These are phyloP conservation scores for Lizonia empirigonia DNA, from an alignment of 2,329 filamentous ascomycete genomes.

Conservation along the genomic window DNA sequence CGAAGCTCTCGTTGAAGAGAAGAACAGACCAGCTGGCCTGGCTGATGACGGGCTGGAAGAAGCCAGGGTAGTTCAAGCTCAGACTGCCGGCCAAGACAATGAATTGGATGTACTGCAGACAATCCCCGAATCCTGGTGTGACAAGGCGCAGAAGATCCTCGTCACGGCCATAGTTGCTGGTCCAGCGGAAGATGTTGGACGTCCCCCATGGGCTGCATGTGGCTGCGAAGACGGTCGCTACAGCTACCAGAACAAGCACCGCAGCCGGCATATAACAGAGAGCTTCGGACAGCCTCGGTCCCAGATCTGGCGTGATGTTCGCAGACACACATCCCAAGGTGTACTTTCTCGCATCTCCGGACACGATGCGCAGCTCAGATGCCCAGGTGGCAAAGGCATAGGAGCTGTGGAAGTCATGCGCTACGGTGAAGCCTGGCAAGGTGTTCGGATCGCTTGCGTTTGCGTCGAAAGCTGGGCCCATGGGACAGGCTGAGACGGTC, in stretches of 20 bases:
- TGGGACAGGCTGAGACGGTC: conserved; percentile 65
- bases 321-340: conserved; percentile 80
- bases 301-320: conserved; percentile 83
- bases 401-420: conserved; percentile 75
- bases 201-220: conserved; percentile 95
- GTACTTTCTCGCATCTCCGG: conserved; percentile 69
- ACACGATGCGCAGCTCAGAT: conserved; percentile 73
- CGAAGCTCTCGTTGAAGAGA: conserved; percentile 91
- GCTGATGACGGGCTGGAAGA: conserved; percentile 88
- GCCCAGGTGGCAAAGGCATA: conserved; percentile 87
- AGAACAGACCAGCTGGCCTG: conserved; percentile 86
- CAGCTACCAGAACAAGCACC: conserved; percentile 77
- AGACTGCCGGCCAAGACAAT: conserved; percentile 85
- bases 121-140: conserved; percentile 95
- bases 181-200: conserved; percentile 89
- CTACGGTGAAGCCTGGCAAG: conserved; percentile 75
- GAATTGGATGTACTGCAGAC: conserved; percentile 96
- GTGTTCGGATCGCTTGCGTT: conserved; percentile 58
- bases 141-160: conserved; percentile 89
- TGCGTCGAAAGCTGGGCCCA: conserved; percentile 72
- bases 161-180: conserved; percentile 96
- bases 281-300: conserved; percentile 68
- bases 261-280: conserved; percentile 77
- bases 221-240: conserved; percentile 82
- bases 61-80: conserved; percentile 88